Percentiles rank a stretch among this genome's conserved stretches.
phyloP scores from a whole-genome alignment of 345 rosid genomes.

The Rhodamnia rubescens region DNA sequence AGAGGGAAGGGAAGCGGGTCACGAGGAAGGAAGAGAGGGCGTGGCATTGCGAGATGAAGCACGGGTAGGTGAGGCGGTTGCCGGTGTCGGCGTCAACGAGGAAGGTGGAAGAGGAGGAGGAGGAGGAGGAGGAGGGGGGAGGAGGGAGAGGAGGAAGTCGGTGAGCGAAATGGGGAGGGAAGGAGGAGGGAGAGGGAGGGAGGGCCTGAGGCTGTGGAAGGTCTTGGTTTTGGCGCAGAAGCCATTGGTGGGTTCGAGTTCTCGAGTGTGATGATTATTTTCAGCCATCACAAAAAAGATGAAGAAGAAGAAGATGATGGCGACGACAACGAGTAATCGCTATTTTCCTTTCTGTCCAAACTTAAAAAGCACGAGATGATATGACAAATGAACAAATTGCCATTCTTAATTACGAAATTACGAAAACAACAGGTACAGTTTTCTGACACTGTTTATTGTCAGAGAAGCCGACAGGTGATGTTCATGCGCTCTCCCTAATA shows the following conservation, averaged over 20 bases:
- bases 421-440: too few species aligned
- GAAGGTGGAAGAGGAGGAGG: not conserved
- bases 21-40: constrained; percentile 3
- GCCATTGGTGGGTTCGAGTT: constrained; percentile 10
- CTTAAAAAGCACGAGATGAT: not conserved
- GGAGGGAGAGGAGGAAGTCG: constrained; percentile 14
- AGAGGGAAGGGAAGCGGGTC: constrained; percentile 1
- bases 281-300: not conserved
- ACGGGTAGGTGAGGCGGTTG: not conserved
- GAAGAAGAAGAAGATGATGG: not conserved
- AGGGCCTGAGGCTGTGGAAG: constrained; percentile 22
- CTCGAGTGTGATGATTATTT: not conserved
- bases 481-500: not conserved
- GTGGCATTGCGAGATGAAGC: not conserved
- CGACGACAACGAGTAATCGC: not conserved
- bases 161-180: constrained; percentile 9
- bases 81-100: constrained; percentile 2
- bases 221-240: constrained; percentile 12
- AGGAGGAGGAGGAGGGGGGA: not conserved
- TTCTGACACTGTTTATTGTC: not conserved
- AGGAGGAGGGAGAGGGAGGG: constrained; percentile 4
- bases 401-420: not conserved
- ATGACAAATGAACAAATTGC: not conserved
- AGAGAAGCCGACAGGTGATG: not conserved
- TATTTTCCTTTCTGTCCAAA: not conserved